A percentile compares a stretch with the other conserved stretches of the same genome.
phyloP scores from a whole-genome alignment of 345 rosid genomes.

The Rhodomyrtus tomentosa region DNA sequence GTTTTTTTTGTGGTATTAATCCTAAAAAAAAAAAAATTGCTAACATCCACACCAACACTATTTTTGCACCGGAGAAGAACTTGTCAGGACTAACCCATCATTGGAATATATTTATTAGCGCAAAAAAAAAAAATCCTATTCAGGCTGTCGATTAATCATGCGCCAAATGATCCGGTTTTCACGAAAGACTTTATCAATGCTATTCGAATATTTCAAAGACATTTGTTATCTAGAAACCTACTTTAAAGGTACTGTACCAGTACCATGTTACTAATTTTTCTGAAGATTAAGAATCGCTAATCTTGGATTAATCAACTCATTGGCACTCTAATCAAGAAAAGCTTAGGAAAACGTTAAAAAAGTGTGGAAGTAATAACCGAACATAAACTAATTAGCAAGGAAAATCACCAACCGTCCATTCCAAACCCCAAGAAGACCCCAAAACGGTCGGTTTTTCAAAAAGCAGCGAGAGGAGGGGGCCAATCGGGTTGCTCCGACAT shows the following conservation, averaged over 20 bases:
- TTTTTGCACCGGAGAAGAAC: neutral
- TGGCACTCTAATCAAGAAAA: neutral
- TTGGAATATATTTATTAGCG: neutral
- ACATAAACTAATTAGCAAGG: neutral
- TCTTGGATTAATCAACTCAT: neutral
- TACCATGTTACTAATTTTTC: neutral
- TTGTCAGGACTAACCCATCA: neutral
- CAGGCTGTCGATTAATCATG: neutral
- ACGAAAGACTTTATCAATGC: neutral
- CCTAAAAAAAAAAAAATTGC: neutral
- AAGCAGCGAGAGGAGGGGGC: neutral
- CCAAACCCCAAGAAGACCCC: neutral
- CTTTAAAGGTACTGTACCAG: neutral
- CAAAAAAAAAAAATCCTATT: neutral
- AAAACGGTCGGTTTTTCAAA: neutral
- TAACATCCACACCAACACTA: neutral
- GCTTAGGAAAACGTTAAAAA: neutral
- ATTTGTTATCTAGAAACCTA: neutral
- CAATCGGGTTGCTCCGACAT: neutral
- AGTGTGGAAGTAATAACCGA: neutral
- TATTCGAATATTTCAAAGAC: neutral
- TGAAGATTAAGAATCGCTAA: neutral
- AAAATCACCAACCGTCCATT: neutral
- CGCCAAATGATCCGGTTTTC: neutral
- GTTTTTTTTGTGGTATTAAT: too few species aligned